A percentile compares a stretch with the other conserved stretches of the same genome.
Evolutionary conservation across 352 stramenopile species (phyloP).

Genomic region (Phytophthora pisi): DNA sequence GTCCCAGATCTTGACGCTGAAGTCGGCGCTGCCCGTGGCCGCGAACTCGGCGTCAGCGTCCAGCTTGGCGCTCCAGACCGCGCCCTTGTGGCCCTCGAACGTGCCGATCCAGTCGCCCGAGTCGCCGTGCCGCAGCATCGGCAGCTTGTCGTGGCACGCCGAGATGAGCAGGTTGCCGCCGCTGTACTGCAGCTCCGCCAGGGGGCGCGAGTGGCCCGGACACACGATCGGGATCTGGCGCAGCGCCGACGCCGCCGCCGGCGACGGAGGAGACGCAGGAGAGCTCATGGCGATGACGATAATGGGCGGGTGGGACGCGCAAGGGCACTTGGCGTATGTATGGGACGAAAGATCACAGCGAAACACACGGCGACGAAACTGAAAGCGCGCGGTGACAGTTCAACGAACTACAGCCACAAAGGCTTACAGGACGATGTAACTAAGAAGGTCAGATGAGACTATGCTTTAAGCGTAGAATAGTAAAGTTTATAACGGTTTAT

Average conservation of each 20-base stretch:
- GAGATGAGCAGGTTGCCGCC: constrained; percentile 75
- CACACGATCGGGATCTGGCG: constrained; percentile 90
- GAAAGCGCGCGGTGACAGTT: background rate
- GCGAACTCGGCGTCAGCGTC: constrained; percentile 84
- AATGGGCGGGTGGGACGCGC: constrained; percentile 1
- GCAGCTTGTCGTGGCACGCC: constrained; percentile 88
- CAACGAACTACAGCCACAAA: background rate
- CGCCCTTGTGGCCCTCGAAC: constrained; percentile 97
- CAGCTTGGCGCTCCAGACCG: constrained; percentile 92
- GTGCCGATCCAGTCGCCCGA: constrained; percentile 97
- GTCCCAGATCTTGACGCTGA: constrained; percentile 97
- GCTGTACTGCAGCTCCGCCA: constrained; percentile 83
- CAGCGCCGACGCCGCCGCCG: constrained; percentile 36
- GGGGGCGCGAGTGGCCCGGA: constrained; percentile 80
- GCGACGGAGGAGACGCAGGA: constrained; percentile 35
- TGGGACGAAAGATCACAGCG: constrained; percentile 20
- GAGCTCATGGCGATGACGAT: constrained; percentile 19
- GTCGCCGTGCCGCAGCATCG: constrained; percentile 84
- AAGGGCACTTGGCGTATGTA: constrained; percentile 24
- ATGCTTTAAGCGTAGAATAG: background rate
- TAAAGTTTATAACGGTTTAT: background rate
- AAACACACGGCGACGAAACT: background rate
- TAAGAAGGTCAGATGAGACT: background rate
- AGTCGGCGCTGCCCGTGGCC: constrained; percentile 94
- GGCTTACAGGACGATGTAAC: background rate